Base-by-base conservation (phyloP, 2,329 filamentous ascomycete species). In the Nemania abortiva region DNA sequence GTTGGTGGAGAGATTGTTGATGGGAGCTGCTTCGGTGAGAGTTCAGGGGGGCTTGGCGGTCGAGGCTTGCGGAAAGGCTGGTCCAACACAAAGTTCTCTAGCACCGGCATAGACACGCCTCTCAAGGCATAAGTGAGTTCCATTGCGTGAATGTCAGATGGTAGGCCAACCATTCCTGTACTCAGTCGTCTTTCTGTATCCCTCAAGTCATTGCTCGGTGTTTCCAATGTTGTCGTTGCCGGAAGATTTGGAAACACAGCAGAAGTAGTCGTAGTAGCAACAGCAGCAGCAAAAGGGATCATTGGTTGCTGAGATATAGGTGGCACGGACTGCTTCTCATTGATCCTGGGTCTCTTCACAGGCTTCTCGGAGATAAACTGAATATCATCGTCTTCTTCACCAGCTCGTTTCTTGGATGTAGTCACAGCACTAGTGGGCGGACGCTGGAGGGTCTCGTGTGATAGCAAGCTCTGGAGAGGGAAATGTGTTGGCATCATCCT, bases 341-440 rank as follows among this genome's bases (percentile, higher is more conserved):
- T 78, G 68, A 72, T 72, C 72, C 76, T 80, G 50, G 72, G 75
- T 70, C 78, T 83, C 75, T 83, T 84, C 59, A 83, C 79, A 10
- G 83, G 82, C 27, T 81, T 80, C 22, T 79, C 81, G 52, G 82
- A 84, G 37, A 85, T 76, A 63, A 85, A 83, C 70, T 84, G 78
- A 37, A 85, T 77, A 58, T 85, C 84, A 66, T 78, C 75, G 56
- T 84, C 82, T 58, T 84, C 82, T 39, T 67, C 63, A 18, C 31
- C 63, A n/a, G 73, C 39, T 13, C 57, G 52, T 61, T 75, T 69
- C 71, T 81, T 82, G 3, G 72, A 72, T 42, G 76, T 73, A 24
- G 69, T 63, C 22, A 55, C 13, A 22, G 61, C 20, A 50, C 60
- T 65, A 1, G 60, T 20, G 29, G 29, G 39, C 31, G 39, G 61